Evolutionary conservation across 495 filamentous ascomycete genomes (phyloP), one percentile per base, ranked within the genome.

Genomic region (Geopyxis carbonaria): DNA sequence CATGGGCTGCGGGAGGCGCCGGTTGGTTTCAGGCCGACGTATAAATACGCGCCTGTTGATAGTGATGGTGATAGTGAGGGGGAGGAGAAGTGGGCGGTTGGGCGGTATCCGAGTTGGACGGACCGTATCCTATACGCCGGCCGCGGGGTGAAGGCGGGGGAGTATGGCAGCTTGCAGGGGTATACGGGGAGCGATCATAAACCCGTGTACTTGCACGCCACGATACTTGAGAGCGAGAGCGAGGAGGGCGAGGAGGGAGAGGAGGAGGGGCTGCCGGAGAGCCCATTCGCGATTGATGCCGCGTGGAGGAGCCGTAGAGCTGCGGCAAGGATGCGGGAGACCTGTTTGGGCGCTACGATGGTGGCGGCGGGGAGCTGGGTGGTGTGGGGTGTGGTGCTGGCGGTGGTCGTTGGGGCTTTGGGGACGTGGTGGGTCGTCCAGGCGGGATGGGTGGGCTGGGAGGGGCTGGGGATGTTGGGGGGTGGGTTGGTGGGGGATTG

Each of bases 31-130:
- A 81, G 81, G 2, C 89, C 89, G 7, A 94, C 89, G 0, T 97
- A 97, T 63, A 97, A 97, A 57, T 85, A 73, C 53, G 46, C 40
- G 4, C 53, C 61, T 22, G 21, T 25, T 14, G 32, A 58, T 22
- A 46, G 68, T 34, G 64, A 66, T 18, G 64, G 64, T 35, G 42
- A 61, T 38, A 37, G 41, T 2, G 53, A 57, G 18, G n/a, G n/a
- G n/a, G 57, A 58, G 30, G 61, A 72, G 8, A 60, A 66, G 11
- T 92, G 82, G 81, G 58, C 82, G 18, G 61, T 58, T 31, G 75
- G 81, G 51, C 75, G 89, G 27, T 93, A 76, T 72, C 89, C 89
- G 1, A 78, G 78, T 51, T 97, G 89, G 87, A 91, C 82, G 45
- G 89, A 97, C 57, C 73, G 89, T 9, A 75, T 97, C 29, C 61